Conservation (phyloP, 192 early-diverging fungal species). For the Linnemannia exigua region DNA sequence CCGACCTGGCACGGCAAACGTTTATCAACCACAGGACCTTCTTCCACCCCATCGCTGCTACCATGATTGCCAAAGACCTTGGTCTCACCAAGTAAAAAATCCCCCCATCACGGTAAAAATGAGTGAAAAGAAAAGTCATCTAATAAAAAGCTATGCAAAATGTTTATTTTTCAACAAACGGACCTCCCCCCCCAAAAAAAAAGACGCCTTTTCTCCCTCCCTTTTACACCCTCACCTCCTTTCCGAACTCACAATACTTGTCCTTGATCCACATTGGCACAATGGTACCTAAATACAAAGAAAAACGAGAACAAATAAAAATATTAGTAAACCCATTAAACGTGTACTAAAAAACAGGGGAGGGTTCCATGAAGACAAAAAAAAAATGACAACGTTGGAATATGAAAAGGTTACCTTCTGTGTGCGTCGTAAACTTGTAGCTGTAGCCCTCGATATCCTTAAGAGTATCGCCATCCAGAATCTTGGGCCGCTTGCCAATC, state of each 20-base stretch:
- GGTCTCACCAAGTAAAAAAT: slow-evolving; percentile 22
- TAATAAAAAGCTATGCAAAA: slow-evolving; percentile 4
- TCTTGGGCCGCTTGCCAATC: slow-evolving; percentile 19
- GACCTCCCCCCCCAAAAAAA: background rate
- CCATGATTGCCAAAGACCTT: slow-evolving; percentile 88
- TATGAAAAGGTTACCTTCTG: slow-evolving; percentile 27
- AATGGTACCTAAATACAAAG: slow-evolving; percentile 31
- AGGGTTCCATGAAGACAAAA: too few species aligned
- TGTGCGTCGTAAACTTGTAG: slow-evolving; percentile 26
- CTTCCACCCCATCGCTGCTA: slow-evolving; percentile 95
- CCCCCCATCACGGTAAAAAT: too few species aligned
- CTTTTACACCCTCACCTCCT: background rate
- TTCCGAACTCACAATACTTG: slow-evolving; percentile 47
- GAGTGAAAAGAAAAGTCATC: background rate
- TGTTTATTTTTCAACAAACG: background rate
- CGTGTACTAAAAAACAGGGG: too few species aligned
- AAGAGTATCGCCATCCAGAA: slow-evolving; percentile 5
- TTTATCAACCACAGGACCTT: slow-evolving; percentile 83
- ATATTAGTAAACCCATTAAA: too few species aligned
- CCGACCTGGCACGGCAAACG: slow-evolving; percentile 82
- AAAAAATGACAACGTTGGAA: background rate
- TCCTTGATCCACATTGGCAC: slow-evolving; percentile 39
- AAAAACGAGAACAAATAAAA: too few species aligned
- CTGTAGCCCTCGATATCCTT: slow-evolving; percentile 23
- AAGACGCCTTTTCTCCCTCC: too few species aligned